Evolutionary conservation across 140 eudicot genomes (phyloP).

Genomic region (Erigeron philadelphicus): DNA sequence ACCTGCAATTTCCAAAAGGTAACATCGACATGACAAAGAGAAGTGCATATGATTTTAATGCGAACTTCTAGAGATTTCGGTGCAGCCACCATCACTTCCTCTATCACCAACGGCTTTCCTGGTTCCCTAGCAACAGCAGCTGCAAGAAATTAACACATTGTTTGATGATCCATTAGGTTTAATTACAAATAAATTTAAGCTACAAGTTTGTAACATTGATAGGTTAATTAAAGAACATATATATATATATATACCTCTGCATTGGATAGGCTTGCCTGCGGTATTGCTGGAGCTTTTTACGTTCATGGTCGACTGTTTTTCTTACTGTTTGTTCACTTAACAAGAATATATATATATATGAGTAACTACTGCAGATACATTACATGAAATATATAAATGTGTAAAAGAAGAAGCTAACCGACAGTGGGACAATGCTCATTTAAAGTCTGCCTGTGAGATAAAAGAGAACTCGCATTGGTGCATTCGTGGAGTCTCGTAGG

Average conservation of each 20-base stretch:
- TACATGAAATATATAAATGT: not conserved
- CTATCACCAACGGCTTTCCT: slow-evolving; percentile 71
- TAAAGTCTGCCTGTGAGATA: not conserved
- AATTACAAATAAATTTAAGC: not conserved
- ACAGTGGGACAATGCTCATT: not conserved
- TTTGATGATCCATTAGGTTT: not conserved
- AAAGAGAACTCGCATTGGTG: not conserved
- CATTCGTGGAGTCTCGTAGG: too few relatives aligned
- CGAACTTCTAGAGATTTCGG: slow-evolving; percentile 67
- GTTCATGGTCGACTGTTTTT: slow-evolving; percentile 5
- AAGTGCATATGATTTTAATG: slow-evolving; percentile 62
- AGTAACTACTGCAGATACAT: not conserved
- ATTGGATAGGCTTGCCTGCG: slow-evolving; percentile 57
- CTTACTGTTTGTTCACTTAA: not conserved
- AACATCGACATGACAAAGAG: slow-evolving; percentile 67
- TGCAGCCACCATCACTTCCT: slow-evolving; percentile 65
- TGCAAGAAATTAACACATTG: slow-evolving; percentile 22
- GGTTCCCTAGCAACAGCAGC: slow-evolving; percentile 73
- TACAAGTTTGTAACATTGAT: not conserved
- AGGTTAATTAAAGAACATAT: not conserved
- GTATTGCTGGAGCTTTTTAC: slow-evolving; percentile 32
- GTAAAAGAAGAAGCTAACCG: not conserved
- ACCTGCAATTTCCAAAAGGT: slow-evolving; percentile 58
- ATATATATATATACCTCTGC: slow-evolving; percentile 45
- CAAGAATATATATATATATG: not conserved